Evolutionary conservation across 768 basidiomycete genomes (phyloP).

Genomic region (Boletus patriciae): DNA sequence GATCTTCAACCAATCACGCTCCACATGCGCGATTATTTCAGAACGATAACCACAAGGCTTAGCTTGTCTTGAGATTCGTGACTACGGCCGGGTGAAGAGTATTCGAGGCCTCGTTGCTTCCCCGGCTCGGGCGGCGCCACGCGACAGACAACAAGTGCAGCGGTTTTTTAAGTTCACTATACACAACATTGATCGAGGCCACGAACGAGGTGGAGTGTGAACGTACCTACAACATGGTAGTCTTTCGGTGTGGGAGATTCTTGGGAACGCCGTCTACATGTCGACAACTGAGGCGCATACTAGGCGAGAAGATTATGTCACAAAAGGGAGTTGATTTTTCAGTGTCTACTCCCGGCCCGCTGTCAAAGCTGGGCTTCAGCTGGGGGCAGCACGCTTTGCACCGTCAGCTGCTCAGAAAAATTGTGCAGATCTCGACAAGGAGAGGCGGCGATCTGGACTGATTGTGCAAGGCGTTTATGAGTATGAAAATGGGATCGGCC

Average conservation of each 20-base stretch:
- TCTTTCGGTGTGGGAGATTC: constrained; percentile 26
- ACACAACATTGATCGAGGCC: constrained; percentile 20
- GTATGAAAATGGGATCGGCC: constrained; percentile 18
- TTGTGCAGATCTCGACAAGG: constrained; percentile 2
- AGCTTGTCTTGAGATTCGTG: not conserved
- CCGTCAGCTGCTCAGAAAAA: constrained; percentile 13
- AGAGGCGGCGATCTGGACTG: constrained; percentile 11
- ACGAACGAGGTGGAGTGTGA: constrained; percentile 32
- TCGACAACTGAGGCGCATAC: constrained; percentile 21
- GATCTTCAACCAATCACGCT: constrained; percentile 18
- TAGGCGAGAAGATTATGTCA: constrained; percentile 31
- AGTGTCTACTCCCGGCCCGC: not conserved
- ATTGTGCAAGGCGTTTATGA: constrained; percentile 1
- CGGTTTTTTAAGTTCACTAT: constrained; percentile 28
- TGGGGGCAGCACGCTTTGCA: not conserved
- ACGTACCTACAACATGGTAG: constrained; percentile 27
- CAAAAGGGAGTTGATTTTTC: constrained; percentile 2
- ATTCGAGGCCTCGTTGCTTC: constrained; percentile 3
- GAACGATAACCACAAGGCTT: constrained; percentile 15
- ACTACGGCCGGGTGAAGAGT: not conserved
- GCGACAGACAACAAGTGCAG: constrained; percentile 3
- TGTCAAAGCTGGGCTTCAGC: not conserved
- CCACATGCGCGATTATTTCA: constrained; percentile 3
- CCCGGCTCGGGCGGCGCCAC: not conserved
- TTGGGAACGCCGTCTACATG: constrained; percentile 27